phyloP scores from a whole-genome alignment of 108 stramenopile genomes.

The Cyclotella sp. region DNA sequence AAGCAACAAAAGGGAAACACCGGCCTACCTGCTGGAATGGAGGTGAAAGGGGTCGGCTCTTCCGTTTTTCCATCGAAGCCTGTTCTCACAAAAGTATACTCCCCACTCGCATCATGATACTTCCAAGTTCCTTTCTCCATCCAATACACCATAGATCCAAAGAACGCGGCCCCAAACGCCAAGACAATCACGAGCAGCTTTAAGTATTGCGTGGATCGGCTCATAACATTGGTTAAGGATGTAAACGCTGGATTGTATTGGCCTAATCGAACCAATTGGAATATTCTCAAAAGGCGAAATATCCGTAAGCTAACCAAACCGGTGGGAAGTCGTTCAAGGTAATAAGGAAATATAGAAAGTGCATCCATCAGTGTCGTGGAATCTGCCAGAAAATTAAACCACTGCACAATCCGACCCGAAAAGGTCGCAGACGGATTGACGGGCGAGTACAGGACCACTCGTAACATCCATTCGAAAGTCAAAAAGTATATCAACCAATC shows the following conservation, averaged over 20 bases:
- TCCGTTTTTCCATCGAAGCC: conserved; percentile 56
- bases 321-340: conserved; percentile 52
- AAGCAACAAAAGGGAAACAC: not conserved
- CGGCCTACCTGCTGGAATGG: conserved; percentile 47
- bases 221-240: conserved; percentile 58
- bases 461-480: conserved; percentile 66
- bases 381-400: conserved; percentile 47
- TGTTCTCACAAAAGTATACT: conserved; percentile 57
- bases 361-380: conserved; percentile 54
- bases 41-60: conserved; percentile 68
- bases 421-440: not conserved
- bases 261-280: conserved; percentile 72
- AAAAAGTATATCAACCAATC: conserved; percentile 60
- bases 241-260: conserved; percentile 67
- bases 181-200: conserved; percentile 58
- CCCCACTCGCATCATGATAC: conserved; percentile 47
- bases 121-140: conserved; percentile 76
- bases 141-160: conserved; percentile 78
- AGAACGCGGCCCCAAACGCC: conserved; percentile 67
- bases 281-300: conserved; percentile 65
- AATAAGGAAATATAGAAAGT: conserved; percentile 71
- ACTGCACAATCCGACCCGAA: conserved; percentile 4
- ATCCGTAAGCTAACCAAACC: conserved; percentile 61
- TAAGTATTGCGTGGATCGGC: conserved; percentile 44
- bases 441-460: conserved; percentile 53